Percentiles rank a stretch among this genome's conserved stretches.
phyloP scores from a whole-genome alignment of 345 rosid genomes.

The Eucalyptus shirleyi region DNA sequence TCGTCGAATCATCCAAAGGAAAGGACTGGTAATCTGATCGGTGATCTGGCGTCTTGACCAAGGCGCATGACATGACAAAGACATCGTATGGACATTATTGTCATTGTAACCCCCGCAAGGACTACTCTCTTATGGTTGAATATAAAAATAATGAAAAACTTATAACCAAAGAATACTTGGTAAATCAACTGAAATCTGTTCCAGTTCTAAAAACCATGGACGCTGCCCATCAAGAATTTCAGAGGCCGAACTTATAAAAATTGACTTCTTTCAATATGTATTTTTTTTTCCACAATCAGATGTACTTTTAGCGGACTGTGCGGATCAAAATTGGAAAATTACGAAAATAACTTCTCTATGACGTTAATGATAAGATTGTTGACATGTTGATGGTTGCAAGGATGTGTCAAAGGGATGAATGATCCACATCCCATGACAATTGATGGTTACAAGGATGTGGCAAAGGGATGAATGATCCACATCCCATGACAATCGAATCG shows the following conservation, averaged over 20 bases:
- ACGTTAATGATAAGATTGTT: not conserved
- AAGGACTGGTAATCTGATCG: not conserved
- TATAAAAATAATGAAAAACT: not conserved
- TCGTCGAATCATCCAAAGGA: not conserved
- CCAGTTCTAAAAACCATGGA: not conserved
- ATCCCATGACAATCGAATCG: not conserved
- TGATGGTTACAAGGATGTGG: not conserved
- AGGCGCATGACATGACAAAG: not conserved
- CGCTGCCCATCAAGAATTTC: not conserved
- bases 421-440: not conserved
- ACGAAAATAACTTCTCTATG: not conserved
- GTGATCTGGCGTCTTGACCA: not conserved
- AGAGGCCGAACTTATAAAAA: not conserved
- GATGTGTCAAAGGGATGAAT: not conserved
- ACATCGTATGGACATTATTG: not conserved
- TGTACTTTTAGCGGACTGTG: not conserved
- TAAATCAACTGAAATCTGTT: not conserved
- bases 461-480: not conserved
- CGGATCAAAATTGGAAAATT: not conserved
- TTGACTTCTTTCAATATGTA: not conserved
- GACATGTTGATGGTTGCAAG: not conserved
- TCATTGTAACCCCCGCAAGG: not conserved
- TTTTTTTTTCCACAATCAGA: not conserved
- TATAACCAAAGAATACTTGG: not conserved
- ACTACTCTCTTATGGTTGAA: not conserved